Evolutionary conservation across 2,329 filamentous ascomycete genomes (phyloP).

Genomic region (Conoideocrella luteorostrata): DNA sequence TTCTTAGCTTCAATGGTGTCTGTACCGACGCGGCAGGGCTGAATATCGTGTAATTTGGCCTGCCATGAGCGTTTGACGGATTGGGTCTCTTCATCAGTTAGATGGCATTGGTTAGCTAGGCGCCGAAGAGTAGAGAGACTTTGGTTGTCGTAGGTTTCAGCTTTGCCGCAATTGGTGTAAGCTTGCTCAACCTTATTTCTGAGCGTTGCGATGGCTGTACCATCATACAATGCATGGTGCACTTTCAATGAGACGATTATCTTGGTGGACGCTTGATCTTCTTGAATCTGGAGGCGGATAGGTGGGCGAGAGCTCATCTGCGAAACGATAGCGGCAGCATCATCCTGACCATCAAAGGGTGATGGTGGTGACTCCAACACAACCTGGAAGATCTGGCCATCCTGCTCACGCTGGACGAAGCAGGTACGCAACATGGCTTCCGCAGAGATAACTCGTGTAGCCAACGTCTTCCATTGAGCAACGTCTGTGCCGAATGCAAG

Average conservation of each 20-base stretch:
- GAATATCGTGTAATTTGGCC: constrained; percentile 1
- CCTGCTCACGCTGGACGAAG: constrained; percentile 12
- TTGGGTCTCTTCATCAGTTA: neutral
- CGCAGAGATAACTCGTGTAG: constrained; percentile 9
- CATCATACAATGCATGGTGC: constrained; percentile 19
- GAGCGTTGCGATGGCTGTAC: constrained; percentile 12
- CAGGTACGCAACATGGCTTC: constrained; percentile 16
- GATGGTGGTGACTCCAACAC: constrained; percentile 9
- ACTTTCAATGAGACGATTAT: constrained; percentile 13
- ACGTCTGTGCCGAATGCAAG: constrained; percentile 11
- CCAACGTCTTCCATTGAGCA: constrained; percentile 10
- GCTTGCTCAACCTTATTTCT: constrained; percentile 11
- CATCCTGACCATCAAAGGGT: constrained; percentile 8
- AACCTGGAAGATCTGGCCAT: constrained; percentile 16
- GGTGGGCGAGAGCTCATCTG: constrained; percentile 10
- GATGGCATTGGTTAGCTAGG: neutral
- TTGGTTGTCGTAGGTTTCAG: neutral
- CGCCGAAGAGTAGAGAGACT: neutral
- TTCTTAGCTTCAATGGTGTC: neutral
- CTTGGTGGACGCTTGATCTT: neutral
- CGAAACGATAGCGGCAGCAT: constrained; percentile 4
- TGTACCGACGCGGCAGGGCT: neutral
- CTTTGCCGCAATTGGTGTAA: constrained; percentile 3
- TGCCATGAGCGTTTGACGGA: constrained; percentile 5
- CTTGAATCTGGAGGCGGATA: constrained; percentile 5